Base-by-base conservation (phyloP, 2,329 filamentous ascomycete species). In the Aspergillus pseudoviridinutans region DNA sequence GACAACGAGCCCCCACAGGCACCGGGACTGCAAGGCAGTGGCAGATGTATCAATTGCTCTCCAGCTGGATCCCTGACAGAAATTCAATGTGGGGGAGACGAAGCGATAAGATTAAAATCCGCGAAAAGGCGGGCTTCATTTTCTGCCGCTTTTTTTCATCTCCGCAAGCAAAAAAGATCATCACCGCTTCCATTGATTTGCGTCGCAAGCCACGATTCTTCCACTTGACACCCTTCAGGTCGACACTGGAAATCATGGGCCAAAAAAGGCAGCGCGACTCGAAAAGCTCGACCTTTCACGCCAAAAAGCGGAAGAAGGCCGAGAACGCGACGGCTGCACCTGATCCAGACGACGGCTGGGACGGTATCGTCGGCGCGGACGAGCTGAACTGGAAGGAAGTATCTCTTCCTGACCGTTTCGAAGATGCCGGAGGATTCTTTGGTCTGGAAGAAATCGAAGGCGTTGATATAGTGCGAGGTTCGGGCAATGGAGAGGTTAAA, bases 371-470 rank as follows among this genome's bases (percentile, higher is more conserved):
- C 52, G 67, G 66, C 25, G 60, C 83, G 35, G 80, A 86, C 58
- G 77, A 82, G 42, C 75, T 88, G 56, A 76, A 78, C 67, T 89
- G 86, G 86, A 83, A 82, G 60, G 79, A 85, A 22, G 85, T 94
- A 3, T 71, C 78, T 38, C 78, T 88, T 65, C 90, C 91, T 6
- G 89, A 92, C 68, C 86, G 89, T 69, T 80, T 92, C 65, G 87
- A 93, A 49, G 91, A 97, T 76, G 90, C 90, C n/a, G 92, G 95
- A 62, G 94, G 94, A 0, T 97, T 99, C 73, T 95, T 88, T 66
- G 92, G 90, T 0, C 78, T 99, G 1, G 92, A 99, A 68, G 92
- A 97, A 68, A 88, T 97, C 50, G 90, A 96, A 17, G 91, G 90
- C 53, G 90, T 99, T 1, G 90, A 96, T 29, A 82, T 99, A n/a